phyloP scores from a whole-genome alignment of 2,329 filamentous ascomycete genomes.

The Penicillium italicum region DNA sequence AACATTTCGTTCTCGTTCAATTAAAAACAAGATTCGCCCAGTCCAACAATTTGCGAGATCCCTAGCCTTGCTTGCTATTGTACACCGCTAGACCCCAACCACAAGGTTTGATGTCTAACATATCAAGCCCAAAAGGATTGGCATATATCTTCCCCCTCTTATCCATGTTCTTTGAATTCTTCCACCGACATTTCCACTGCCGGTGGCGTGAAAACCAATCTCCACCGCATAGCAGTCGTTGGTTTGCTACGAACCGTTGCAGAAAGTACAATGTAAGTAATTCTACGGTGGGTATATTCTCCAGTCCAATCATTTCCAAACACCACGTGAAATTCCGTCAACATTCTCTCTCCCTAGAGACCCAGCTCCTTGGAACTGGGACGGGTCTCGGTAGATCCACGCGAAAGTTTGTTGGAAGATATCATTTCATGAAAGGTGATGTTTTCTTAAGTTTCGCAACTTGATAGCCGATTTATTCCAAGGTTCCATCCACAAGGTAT shows the following conservation, averaged over 20 bases:
- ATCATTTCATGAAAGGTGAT: not conserved
- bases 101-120: not conserved
- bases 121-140: not conserved
- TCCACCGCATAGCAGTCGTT: not conserved
- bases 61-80: not conserved
- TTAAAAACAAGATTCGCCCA: not conserved
- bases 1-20: not conserved
- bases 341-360: not conserved
- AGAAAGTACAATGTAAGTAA: not conserved
- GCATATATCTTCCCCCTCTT: not conserved
- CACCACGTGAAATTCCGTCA: slow-evolving; percentile 1
- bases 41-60: not conserved
- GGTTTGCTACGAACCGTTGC: not conserved
- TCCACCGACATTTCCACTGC: not conserved
- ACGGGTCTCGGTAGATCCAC: slow-evolving; percentile 26
- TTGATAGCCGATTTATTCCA: not conserved
- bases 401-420: slow-evolving; percentile 3
- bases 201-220: not conserved
- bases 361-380: slow-evolving; percentile 20
- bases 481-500: not conserved
- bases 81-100: not conserved
- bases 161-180: not conserved
- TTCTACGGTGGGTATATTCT: not conserved
- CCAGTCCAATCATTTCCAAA: not conserved
- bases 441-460: not conserved